phyloP scores from a whole-genome alignment of 768 basidiomycete species.

The Auriscalpium orientale region DNA sequence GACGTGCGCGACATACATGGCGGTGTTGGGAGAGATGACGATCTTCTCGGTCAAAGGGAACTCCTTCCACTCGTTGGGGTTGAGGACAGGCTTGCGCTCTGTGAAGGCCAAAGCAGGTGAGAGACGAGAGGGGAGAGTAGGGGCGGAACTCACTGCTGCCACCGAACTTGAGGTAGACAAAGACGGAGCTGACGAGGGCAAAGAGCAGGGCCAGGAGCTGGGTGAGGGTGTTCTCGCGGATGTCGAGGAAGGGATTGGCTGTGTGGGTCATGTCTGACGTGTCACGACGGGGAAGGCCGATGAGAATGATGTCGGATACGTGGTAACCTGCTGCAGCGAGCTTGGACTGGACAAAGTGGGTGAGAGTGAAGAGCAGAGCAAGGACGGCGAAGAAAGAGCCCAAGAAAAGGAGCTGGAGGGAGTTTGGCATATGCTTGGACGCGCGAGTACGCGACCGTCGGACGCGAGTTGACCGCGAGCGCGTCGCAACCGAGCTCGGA shows the following conservation, averaged over 20 bases:
- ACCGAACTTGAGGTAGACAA: conserved; percentile 47
- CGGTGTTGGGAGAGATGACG: conserved; percentile 89
- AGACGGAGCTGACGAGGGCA: conserved; percentile 38
- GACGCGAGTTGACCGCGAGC: not conserved
- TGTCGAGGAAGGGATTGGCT: conserved; percentile 20
- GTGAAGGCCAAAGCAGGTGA: conserved; percentile 5
- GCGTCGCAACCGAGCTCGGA: not conserved
- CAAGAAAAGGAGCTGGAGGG: conserved; percentile 47
- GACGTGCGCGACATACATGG: conserved; percentile 52
- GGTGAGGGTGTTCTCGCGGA: conserved; percentile 25
- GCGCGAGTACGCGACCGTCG: not conserved
- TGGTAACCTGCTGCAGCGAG: conserved; percentile 53
- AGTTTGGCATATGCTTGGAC: conserved; percentile 42
- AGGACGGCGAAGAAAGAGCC: conserved; percentile 43
- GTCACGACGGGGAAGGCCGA: conserved; percentile 38
- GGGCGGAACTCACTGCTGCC: conserved; percentile 26
- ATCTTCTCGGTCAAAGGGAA: conserved; percentile 80
- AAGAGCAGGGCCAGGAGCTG: conserved; percentile 48
- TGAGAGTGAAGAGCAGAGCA: conserved; percentile 36
- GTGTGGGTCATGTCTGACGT: conserved; percentile 7
- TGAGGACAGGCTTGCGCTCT: conserved; percentile 66
- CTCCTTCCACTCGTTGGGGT: conserved; percentile 71
- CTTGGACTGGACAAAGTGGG: conserved; percentile 32
- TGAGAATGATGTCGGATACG: conserved; percentile 51
- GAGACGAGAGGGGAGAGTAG: not conserved